These are phyloP conservation scores for Phytophthora ramorum DNA, from an alignment of 352 stramenopile species.

Conservation along the genomic window DNA sequence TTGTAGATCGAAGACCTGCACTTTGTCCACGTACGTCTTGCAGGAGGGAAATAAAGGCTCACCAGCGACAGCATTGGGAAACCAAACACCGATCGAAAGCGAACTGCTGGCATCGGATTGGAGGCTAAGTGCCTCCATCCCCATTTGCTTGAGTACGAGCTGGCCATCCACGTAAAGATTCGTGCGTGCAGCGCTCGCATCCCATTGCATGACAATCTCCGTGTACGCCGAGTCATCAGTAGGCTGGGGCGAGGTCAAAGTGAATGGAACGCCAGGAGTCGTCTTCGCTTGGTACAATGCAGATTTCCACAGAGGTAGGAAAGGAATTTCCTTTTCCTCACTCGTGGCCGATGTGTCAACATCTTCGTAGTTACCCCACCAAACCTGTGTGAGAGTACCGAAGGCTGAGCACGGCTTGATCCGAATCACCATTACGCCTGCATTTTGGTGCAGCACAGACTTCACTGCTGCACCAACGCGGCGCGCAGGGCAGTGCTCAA, in stretches of 20 bases:
- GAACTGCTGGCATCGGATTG: constrained; percentile 12
- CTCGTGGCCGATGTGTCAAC: constrained; percentile 6
- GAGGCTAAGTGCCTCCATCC: background rate
- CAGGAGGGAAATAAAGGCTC: constrained; percentile 64
- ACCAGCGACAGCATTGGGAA: constrained; percentile 70
- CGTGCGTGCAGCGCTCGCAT: constrained; percentile 53
- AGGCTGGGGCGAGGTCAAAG: constrained; percentile 18
- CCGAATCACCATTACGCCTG: constrained; percentile 56
- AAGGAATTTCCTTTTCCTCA: constrained; percentile 42
- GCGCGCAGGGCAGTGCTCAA: constrained; percentile 45
- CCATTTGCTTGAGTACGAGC: constrained; percentile 51
- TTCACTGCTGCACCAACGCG: constrained; percentile 64
- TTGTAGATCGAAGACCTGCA: constrained; percentile 64
- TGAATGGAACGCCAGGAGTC: constrained; percentile 32
- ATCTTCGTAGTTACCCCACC: constrained; percentile 58
- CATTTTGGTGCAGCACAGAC: constrained; percentile 48
- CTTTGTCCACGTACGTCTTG: constrained; percentile 51
- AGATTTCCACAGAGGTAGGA: constrained; percentile 69
- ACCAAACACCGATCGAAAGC: constrained; percentile 70
- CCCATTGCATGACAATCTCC: constrained; percentile 73
- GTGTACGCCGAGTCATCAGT: constrained; percentile 29
- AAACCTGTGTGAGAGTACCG: constrained; percentile 68
- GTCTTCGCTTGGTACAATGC: constrained; percentile 65
- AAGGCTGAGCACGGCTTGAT: constrained; percentile 61
- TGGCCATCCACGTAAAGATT: constrained; percentile 73